Base-by-base conservation (phyloP, 2,329 filamentous ascomycete species). In the Hypoxylon sp. region DNA sequence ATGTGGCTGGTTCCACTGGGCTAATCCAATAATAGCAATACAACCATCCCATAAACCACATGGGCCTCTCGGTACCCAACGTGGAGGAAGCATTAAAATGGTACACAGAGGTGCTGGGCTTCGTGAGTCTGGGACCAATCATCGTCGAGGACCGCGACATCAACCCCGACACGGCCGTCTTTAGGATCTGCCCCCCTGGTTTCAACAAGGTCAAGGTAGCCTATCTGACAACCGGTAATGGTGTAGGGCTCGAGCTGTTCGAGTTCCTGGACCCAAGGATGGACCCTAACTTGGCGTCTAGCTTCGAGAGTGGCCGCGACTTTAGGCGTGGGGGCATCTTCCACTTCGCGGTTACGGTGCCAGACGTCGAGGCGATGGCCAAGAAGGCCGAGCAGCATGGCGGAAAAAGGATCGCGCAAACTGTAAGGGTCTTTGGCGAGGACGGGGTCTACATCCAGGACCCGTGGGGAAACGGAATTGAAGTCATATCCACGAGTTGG, bases 81-180 rank as follows among this genome's bases (percentile, higher is more conserved):
- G 8, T 47, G 5, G 43, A 47, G 23, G 43, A 29, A 47, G 43
- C 25, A 14, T 14, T 47, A 8, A 25, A 29, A n/a, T 29, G 21
- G 25, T 47, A 47, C 5, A 29, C 25, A 16, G 43, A 27, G 25
- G 43, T 25, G 11, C 12, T 47, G 23, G 43, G 21, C 14, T 47
- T 25, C 43, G 43, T 29, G 21, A 47, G 43, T 47, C 43, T 47
- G 25, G 43, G 43, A 25, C 43, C 43, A 47, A 29, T 14, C 23
- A 47, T 47, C 43, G 14, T 29, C 21, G 43, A 29, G 12, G 25
- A 47, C 12, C 43, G 21, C 43, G 23, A 9, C 12, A 11, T 29
- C 43, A 47, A 47, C 6, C 43, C 25, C 11, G 21, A 47, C 12
- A 47, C 43, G 9, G 25, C 43, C 14, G 43, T 47, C 21, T 47